phyloP scores from a whole-genome alignment of 2,329 filamentous ascomycete genomes.

The Hawksworthiomyces lignivorus region DNA sequence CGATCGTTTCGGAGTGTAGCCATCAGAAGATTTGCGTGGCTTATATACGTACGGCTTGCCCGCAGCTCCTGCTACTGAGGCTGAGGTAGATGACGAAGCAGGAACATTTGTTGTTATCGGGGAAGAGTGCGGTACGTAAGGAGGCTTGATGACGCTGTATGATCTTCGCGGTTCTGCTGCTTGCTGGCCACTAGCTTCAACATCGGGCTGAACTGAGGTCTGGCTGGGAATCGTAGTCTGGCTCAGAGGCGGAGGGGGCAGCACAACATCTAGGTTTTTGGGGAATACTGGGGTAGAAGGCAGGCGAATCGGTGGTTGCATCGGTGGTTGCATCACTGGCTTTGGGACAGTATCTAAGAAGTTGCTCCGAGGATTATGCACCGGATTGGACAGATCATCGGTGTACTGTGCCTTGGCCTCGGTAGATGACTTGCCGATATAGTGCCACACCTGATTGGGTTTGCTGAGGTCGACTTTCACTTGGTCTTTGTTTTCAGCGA shows the following conservation, averaged over 20 bases:
- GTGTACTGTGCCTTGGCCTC: constrained; percentile 90
- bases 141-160: constrained; percentile 20
- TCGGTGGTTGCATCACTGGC: constrained; percentile 18
- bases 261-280: neutral
- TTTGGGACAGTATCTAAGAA: constrained; percentile 62
- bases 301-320: neutral
- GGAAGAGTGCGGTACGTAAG: constrained; percentile 17
- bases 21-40: constrained; percentile 30
- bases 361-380: constrained; percentile 61
- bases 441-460: constrained; percentile 76
- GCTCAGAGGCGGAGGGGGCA: constrained; percentile 18
- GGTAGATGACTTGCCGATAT: constrained; percentile 77
- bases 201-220: constrained; percentile 5
- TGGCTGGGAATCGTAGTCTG: too few relatives aligned
- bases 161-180: constrained; percentile 14
- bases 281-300: constrained; percentile 16
- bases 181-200: too few relatives aligned
- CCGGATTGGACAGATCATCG: constrained; percentile 55
- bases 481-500: constrained; percentile 46
- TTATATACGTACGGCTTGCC: constrained; percentile 50
- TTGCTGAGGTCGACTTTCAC: constrained; percentile 65
- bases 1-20: constrained; percentile 12
- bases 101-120: neutral
- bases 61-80: constrained; percentile 17
- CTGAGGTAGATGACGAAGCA: constrained; percentile 13